Percentiles rank a stretch among this genome's conserved stretches.
Conservation (phyloP, 139 green algal genomes). For the Chlamydomonas sphaeroides region DNA sequence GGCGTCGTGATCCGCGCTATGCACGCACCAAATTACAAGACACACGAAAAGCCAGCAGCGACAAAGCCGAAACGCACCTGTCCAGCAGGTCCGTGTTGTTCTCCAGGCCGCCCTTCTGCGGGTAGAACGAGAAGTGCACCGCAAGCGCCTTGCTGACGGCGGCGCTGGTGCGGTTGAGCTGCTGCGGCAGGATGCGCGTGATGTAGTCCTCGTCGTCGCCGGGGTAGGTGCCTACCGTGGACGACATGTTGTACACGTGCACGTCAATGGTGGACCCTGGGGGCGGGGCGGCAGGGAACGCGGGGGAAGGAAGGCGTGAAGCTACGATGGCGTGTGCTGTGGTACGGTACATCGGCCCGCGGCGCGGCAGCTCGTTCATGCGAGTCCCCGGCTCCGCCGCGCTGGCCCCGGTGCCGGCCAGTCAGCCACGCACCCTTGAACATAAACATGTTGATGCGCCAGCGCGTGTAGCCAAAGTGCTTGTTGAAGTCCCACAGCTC, state of each 20-base stretch:
- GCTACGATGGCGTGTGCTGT: too few species aligned
- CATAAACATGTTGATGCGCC: slow-evolving; percentile 48
- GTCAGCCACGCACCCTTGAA: slow-evolving; percentile 41
- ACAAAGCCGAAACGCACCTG: neutral
- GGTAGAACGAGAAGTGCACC: slow-evolving; percentile 43
- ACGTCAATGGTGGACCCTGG: slow-evolving; percentile 25
- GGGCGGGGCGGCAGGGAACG: too few species aligned
- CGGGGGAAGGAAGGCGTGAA: too few species aligned
- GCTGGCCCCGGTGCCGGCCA: too few species aligned
- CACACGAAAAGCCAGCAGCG: neutral
- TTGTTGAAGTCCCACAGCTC: slow-evolving; percentile 43
- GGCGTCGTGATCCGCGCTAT: neutral
- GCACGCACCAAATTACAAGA: neutral
- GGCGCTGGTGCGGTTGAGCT: slow-evolving; percentile 33
- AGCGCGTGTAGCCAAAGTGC: slow-evolving; percentile 34
- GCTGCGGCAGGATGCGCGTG: slow-evolving; percentile 34
- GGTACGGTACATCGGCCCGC: too few species aligned
- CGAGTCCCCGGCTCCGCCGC: too few species aligned
- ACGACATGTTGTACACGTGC: slow-evolving; percentile 41
- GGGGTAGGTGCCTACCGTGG: slow-evolving; percentile 25
- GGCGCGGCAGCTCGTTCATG: too few species aligned
- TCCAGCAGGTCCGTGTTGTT: slow-evolving; percentile 40
- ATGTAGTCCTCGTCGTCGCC: slow-evolving; percentile 44
- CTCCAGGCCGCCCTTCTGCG: slow-evolving; percentile 31
- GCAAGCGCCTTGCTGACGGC: slow-evolving; percentile 21